These are phyloP conservation scores for Fraxinus baroniana DNA, from an alignment of 305 asterid species.

Conservation along the genomic window DNA sequence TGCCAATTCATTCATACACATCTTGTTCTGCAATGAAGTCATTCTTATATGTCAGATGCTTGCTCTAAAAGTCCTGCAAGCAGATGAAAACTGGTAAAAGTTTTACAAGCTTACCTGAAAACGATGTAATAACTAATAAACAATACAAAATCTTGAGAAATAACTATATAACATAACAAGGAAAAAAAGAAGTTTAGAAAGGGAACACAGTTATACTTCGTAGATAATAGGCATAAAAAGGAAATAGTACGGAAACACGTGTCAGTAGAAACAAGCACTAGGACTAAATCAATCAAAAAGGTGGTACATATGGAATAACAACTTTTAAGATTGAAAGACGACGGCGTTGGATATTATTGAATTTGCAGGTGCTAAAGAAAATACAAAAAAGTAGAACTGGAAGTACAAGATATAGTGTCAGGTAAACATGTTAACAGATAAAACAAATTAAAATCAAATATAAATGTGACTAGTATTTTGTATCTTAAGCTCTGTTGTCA, in stretches of 20 bases:
- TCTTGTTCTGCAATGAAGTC: not conserved
- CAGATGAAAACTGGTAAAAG: not conserved
- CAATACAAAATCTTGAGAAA: not conserved
- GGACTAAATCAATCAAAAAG: not conserved
- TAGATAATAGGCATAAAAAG: not conserved
- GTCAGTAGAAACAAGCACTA: not conserved
- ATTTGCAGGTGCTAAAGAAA: not conserved
- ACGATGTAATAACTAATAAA: not conserved
- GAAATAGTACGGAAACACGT: not conserved
- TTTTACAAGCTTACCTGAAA: not conserved
- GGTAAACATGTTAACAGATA: not conserved
- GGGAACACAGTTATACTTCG: not conserved
- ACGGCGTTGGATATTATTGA: not conserved
- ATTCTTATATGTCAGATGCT: not conserved
- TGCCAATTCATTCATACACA: not conserved
- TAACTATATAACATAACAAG: not conserved
- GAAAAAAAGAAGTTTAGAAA: not conserved
- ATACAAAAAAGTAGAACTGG: not conserved
- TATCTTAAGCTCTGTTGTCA: not conserved
- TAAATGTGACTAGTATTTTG: not conserved
- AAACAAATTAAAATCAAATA: not conserved
- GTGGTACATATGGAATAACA: not conserved
- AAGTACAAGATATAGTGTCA: not conserved
- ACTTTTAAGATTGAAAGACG: not conserved
- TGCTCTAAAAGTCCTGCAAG: not conserved